These are phyloP conservation scores for Aspergillus bombycis DNA, from an alignment of 2,329 filamentous ascomycete genomes.

Conservation along the genomic window DNA sequence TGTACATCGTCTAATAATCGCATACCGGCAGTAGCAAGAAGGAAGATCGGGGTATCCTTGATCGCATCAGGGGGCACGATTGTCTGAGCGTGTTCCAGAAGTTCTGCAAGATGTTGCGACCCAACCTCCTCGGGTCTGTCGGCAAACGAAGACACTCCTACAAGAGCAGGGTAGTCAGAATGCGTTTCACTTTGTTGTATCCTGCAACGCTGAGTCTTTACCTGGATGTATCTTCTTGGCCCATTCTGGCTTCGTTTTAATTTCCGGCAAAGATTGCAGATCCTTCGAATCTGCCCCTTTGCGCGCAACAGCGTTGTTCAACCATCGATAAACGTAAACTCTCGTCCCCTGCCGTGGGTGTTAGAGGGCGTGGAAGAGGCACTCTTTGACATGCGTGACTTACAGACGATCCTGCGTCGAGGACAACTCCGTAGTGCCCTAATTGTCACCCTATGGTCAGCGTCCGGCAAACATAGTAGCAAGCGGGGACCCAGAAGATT, in stretches of 20 bases:
- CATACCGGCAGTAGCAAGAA: constrained; percentile 96
- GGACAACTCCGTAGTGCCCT: constrained; percentile 85
- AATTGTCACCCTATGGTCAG: constrained; percentile 10
- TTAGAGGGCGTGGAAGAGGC: constrained; percentile 6
- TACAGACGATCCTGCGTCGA: constrained; percentile 94
- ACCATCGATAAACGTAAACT: constrained; percentile 92
- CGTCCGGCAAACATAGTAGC: not conserved
- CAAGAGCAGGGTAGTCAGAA: constrained; percentile 6
- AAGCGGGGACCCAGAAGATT: constrained; percentile 9
- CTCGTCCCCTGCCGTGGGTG: constrained; percentile 69
- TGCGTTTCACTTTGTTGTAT: not conserved
- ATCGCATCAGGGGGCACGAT: constrained; percentile 77
- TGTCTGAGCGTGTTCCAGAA: constrained; percentile 80
- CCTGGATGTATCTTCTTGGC: constrained; percentile 94
- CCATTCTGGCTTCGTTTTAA: constrained; percentile 84
- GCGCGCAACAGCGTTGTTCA: constrained; percentile 71
- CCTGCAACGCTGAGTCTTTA: constrained; percentile 30
- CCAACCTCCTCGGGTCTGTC: constrained; percentile 76
- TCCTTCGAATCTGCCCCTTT: constrained; percentile 63
- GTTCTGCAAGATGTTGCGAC: constrained; percentile 74
- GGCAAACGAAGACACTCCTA: constrained; percentile 83
- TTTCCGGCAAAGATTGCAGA: constrained; percentile 71
- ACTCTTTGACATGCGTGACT: constrained; percentile 25
- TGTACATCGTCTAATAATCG: constrained; percentile 76
- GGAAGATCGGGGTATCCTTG: constrained; percentile 84